A percentile compares a stretch with the other conserved stretches of the same genome.
Conservation (phyloP, 176 grass and related monocot genomes). For the Hordeum marinum region DNA sequence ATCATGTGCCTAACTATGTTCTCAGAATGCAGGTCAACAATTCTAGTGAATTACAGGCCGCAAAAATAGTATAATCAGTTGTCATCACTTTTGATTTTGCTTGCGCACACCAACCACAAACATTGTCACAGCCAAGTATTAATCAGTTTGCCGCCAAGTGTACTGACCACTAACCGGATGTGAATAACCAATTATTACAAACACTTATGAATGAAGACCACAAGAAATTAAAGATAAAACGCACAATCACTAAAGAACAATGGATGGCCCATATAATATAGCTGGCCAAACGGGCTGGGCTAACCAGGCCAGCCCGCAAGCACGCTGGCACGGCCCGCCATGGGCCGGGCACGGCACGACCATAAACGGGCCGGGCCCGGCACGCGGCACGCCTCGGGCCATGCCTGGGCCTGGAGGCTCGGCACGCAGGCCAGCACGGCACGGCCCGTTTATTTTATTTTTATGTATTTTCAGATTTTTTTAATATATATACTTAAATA, state of each 20-base stretch:
- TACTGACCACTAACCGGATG: neutral
- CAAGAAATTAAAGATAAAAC: neutral
- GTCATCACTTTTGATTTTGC: neutral
- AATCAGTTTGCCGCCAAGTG: neutral
- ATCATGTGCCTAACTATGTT: neutral
- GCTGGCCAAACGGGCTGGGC: too few species aligned
- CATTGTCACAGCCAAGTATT: neutral
- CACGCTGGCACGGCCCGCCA: too few species aligned
- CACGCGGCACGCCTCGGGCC: too few species aligned
- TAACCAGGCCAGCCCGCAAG: too few species aligned
- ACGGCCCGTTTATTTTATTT: too few species aligned
- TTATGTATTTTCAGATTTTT: too few species aligned
- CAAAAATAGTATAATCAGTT: neutral
- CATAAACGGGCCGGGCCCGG: too few species aligned
- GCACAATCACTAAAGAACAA: neutral
- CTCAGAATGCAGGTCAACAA: neutral
- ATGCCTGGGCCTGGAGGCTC: too few species aligned
- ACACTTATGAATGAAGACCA: neutral
- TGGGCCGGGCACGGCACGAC: too few species aligned
- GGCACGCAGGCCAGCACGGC: too few species aligned
- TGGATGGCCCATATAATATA: neutral
- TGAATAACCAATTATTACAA: neutral
- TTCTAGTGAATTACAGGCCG: neutral
- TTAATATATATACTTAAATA: too few species aligned
- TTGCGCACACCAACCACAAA: neutral